Conservation (phyloP, 495 filamentous ascomycete genomes). For the Tuber melanosporum region DNA sequence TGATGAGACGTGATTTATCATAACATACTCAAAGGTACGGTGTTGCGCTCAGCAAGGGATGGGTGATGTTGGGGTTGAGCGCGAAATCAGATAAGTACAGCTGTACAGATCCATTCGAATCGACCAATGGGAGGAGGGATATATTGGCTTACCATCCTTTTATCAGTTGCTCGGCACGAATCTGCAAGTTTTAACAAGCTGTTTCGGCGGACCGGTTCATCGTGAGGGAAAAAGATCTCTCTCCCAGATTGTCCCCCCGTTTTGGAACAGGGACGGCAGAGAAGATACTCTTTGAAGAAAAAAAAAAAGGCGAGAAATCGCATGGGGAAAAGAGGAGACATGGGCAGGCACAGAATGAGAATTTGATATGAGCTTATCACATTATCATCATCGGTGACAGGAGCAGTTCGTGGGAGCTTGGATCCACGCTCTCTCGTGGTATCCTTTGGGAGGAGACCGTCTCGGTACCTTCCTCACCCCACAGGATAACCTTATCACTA, state of each 20-base stretch:
- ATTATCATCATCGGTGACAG: neutral
- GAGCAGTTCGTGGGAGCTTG: neutral
- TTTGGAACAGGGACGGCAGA: neutral
- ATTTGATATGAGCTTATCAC: neutral
- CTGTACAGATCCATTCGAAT: neutral
- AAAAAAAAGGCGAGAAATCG: neutral
- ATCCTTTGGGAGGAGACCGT: neutral
- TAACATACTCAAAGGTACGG: neutral
- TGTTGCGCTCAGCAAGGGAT: neutral
- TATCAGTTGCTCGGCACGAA: neutral
- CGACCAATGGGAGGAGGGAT: neutral
- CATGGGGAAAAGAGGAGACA: neutral
- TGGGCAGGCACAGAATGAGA: neutral
- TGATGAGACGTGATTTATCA: conserved; percentile 1
- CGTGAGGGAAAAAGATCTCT: neutral
- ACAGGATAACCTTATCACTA: neutral
- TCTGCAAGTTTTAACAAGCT: neutral
- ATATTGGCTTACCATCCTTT: neutral
- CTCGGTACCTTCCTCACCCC: neutral
- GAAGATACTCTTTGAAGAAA: neutral
- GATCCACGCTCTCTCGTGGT: neutral
- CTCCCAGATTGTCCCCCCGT: neutral
- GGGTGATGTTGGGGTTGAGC: neutral
- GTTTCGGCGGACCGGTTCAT: neutral
- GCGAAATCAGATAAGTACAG: neutral